phyloP scores from a whole-genome alignment of 768 basidiomycete genomes.

The Podaxis mareebaensis region DNA sequence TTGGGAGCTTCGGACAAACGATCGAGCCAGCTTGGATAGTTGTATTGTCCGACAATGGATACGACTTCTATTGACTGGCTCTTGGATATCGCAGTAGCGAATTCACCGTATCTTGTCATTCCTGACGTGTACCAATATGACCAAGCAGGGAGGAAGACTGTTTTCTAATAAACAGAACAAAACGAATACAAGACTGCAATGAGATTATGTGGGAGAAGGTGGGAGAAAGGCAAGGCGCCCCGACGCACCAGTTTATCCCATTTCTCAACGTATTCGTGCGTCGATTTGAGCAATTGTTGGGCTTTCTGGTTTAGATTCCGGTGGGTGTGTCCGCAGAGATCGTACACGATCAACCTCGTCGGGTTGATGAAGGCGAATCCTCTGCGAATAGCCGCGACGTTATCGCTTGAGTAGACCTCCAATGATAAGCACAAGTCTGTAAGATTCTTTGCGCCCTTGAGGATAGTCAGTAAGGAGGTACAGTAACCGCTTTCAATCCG shows the following conservation, averaged over 20 bases:
- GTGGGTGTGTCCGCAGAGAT: neutral
- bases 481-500: slow-evolving; percentile 26
- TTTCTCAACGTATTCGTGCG: neutral
- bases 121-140: neutral
- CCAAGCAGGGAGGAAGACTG: neutral
- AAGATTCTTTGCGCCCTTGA: neutral
- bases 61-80: slow-evolving; percentile 5
- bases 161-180: neutral
- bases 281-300: neutral
- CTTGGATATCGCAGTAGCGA: neutral
- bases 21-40: neutral
- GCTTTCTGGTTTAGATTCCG: slow-evolving; percentile 1
- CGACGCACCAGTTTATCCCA: neutral
- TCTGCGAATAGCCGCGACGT: slow-evolving; percentile 5
- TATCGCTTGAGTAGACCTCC: slow-evolving; percentile 10
- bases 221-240: neutral
- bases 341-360: slow-evolving; percentile 3
- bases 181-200: neutral
- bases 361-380: slow-evolving; percentile 1
- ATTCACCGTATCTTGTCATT: neutral
- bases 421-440: slow-evolving; percentile 8
- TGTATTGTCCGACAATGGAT: neutral
- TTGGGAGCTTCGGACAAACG: neutral
- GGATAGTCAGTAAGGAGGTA: neutral
- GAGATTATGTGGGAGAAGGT: neutral